Conservation (phyloP, 768 basidiomycete species). For the Suillus subluteus region DNA sequence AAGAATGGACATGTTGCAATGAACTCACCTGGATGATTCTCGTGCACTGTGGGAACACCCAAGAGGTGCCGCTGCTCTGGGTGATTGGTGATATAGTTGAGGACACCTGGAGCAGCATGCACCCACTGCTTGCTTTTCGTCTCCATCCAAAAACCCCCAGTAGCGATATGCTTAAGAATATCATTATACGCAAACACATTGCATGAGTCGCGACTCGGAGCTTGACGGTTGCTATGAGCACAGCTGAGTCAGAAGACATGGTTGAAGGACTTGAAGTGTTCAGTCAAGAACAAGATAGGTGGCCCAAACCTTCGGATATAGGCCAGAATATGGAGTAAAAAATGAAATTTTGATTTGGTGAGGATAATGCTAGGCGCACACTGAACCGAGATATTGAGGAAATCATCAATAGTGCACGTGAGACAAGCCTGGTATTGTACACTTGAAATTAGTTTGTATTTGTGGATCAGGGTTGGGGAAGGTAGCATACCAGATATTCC, state of each 20-base stretch:
- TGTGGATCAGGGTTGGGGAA: background rate
- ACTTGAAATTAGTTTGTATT: slow-evolving; percentile 1
- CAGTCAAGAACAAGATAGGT: slow-evolving; percentile 31
- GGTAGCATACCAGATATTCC: slow-evolving; percentile 34
- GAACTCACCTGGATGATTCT: slow-evolving; percentile 12
- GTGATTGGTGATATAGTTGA: slow-evolving; percentile 9
- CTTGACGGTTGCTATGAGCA: slow-evolving; percentile 35
- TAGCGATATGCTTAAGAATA: slow-evolving; percentile 20
- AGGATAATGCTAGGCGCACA: slow-evolving; percentile 32
- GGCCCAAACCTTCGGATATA: slow-evolving; percentile 34
- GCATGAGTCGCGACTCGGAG: slow-evolving; percentile 30
- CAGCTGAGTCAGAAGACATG: slow-evolving; percentile 28
- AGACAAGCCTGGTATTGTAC: slow-evolving; percentile 13
- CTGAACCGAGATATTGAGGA: slow-evolving; percentile 16
- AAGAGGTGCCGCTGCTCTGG: slow-evolving; percentile 13
- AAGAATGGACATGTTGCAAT: background rate
- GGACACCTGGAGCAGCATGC: slow-evolving; percentile 5
- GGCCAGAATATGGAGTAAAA: slow-evolving; percentile 32
- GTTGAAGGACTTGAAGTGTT: slow-evolving; percentile 33
- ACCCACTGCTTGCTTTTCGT: slow-evolving; percentile 7
- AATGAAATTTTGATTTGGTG: slow-evolving; percentile 36
- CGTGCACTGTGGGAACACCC: background rate
- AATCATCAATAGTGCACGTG: slow-evolving; percentile 25
- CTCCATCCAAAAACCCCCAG: slow-evolving; percentile 21
- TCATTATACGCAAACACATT: slow-evolving; percentile 16